Evolutionary conservation across 371 early-diverging fungal genomes (phyloP), one percentile per base, ranked within the genome.

Genomic region (Circinella minor): DNA sequence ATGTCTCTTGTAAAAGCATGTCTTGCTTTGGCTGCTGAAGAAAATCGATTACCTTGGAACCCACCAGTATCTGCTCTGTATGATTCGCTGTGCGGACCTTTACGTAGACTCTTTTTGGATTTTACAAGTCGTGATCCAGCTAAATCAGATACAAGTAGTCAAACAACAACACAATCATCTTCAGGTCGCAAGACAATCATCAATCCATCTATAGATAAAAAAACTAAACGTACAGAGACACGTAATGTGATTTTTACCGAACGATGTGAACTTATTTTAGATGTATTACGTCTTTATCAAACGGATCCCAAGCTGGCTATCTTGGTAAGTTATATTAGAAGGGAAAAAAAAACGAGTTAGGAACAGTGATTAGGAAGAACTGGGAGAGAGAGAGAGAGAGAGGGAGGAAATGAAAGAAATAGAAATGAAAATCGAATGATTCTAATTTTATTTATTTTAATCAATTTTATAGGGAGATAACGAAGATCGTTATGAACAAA

Each of bases 1-100:
- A 81, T 93, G 13, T 91, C 93, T 38, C 73, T 94, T 34, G 92
- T 93, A 36, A 92, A 90, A 67, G 90, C 90, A 14, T 93, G 92
- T 71, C 88, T 89, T 64, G 85, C 84, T 15, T 83, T 95, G 65
- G 91, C 92, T 11, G 84, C 84, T 3, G 93, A 94, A 71, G 92
- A 89, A 69, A 85, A 84, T 47, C 75, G 81, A 48, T 70, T 92
- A 14, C 90, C 93, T 4, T 93, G 92, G 93, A 93, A 92, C 67
- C 93, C 94, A 10, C 81, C 88, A 1, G 81, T 93, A 6, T 86
- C 90, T 9, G 74, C 75, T 3, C 77, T 94, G 5, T 91, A 92
- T 71, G 85, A 89, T 5, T 82, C 88, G 36, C 59, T 95, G 38
- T 91, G 91, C 5, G 81, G 79, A 14, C 92, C 90, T 3, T 74